Percentiles rank a stretch among this genome's conserved stretches.
Evolutionary conservation across 2,329 filamentous ascomycete genomes (phyloP).

Genomic region (Allantophomopsis cytisporea): DNA sequence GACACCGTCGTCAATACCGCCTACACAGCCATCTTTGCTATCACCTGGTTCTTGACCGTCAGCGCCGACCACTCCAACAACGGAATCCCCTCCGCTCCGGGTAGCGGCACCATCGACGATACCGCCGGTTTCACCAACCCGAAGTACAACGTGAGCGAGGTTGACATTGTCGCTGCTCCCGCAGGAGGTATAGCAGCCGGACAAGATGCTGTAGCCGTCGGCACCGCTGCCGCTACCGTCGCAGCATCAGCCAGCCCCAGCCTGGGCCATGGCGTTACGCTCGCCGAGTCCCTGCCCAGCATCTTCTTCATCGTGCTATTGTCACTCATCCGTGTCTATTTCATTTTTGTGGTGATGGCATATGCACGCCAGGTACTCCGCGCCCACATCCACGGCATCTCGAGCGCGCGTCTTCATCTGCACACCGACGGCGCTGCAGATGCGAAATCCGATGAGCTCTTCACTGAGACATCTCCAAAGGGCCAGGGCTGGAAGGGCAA

Average conservation of each 20-base stretch:
- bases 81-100: slow-evolving; percentile 22
- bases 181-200: slow-evolving; percentile 28
- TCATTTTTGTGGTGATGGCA: slow-evolving; percentile 70
- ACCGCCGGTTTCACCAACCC: slow-evolving; percentile 53
- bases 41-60: slow-evolving; percentile 76
- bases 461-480: slow-evolving; percentile 54
- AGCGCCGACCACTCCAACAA: slow-evolving; percentile 18
- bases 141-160: slow-evolving; percentile 43
- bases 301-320: slow-evolving; percentile 63
- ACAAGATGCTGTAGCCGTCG: slow-evolving; percentile 37
- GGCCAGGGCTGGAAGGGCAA: slow-evolving; percentile 70
- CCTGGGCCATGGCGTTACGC: slow-evolving; percentile 50
- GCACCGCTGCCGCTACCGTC: slow-evolving; percentile 19
- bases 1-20: slow-evolving; percentile 71
- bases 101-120: slow-evolving; percentile 32
- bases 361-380: slow-evolving; percentile 68
- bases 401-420: slow-evolving; percentile 13
- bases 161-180: slow-evolving; percentile 36
- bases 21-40: slow-evolving; percentile 71
- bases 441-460: slow-evolving; percentile 50
- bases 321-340: slow-evolving; percentile 69
- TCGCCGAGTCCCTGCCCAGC: slow-evolving; percentile 58
- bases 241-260: slow-evolving; percentile 26
- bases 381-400: slow-evolving; percentile 41
- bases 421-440: slow-evolving; percentile 22